Evolutionary conservation across 202 grass and related monocot species (phyloP).

Genomic region (Cymbopogon flexuosus): DNA sequence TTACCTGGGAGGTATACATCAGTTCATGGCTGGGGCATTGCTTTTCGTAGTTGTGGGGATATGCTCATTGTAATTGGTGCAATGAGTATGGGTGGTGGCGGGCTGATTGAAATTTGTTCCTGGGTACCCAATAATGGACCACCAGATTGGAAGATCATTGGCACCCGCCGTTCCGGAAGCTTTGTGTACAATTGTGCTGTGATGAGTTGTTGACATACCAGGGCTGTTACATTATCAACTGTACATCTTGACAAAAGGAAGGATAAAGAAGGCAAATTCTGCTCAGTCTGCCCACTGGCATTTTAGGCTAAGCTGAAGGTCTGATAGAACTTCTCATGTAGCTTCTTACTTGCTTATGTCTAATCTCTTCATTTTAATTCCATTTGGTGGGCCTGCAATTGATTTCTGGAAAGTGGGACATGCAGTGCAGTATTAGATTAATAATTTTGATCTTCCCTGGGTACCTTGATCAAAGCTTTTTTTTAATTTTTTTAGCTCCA

Average conservation of each 20-base stretch:
- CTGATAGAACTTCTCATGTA: conserved; percentile 37
- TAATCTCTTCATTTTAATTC: conserved; percentile 45
- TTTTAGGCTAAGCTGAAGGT: conserved; percentile 43
- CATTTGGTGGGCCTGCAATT: conserved; percentile 37
- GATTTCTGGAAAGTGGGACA: conserved; percentile 40
- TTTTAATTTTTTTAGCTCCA: conserved; percentile 40
- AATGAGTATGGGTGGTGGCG: conserved; percentile 23
- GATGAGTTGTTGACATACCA: conserved; percentile 49
- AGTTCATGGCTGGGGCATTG: conserved; percentile 52
- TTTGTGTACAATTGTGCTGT: conserved; percentile 61
- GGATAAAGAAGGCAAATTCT: conserved; percentile 40
- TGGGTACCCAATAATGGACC: conserved; percentile 38
- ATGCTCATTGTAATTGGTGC: conserved; percentile 50
- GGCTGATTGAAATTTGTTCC: conserved; percentile 47
- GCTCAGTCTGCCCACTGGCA: conserved; percentile 25
- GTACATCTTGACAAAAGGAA: conserved; percentile 50
- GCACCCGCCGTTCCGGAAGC: conserved; percentile 38
- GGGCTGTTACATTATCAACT: conserved; percentile 23
- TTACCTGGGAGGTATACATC: conserved; percentile 51
- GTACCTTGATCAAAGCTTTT: conserved; percentile 40
- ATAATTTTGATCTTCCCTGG: conserved; percentile 38
- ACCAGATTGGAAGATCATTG: conserved; percentile 48
- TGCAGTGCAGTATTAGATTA: conserved; percentile 42
- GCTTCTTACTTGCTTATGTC: conserved; percentile 35
- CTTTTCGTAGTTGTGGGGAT: conserved; percentile 50